phyloP scores from a whole-genome alignment of 176 grass and related monocot genomes.

The Lolium multiflorum region DNA sequence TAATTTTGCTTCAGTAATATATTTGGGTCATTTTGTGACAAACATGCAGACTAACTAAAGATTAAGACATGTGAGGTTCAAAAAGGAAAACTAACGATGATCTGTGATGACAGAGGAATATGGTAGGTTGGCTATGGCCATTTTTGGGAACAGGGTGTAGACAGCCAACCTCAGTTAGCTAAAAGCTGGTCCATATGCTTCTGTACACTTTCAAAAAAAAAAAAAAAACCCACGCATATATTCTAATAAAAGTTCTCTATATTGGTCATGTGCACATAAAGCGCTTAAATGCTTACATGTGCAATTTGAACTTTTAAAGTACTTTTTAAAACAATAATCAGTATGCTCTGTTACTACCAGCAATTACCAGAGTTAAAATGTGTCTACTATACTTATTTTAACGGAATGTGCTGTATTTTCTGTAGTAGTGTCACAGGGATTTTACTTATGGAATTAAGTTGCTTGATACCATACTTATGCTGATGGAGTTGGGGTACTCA shows the following conservation, averaged over 20 bases:
- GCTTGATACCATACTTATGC: slow-evolving; percentile 5
- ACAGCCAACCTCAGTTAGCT: background rate
- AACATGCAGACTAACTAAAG: background rate
- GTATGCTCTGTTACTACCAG: background rate
- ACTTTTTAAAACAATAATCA: background rate
- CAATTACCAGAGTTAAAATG: background rate
- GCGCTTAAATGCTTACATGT: background rate
- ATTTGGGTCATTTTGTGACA: background rate
- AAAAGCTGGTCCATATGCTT: background rate
- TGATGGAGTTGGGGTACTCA: background rate
- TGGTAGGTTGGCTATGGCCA: slow-evolving; percentile 8
- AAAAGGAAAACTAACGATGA: background rate
- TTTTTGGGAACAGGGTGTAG: slow-evolving; percentile 7
- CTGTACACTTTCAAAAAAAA: slow-evolving; percentile 3
- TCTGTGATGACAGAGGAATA: background rate
- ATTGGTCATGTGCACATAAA: slow-evolving; percentile 3
- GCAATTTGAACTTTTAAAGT: background rate
- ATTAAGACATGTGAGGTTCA: background rate
- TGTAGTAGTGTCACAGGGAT: background rate
- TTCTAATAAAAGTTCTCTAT: background rate
- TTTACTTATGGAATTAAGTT: background rate
- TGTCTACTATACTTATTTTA: background rate
- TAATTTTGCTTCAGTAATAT: background rate
- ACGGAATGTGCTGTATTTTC: background rate
- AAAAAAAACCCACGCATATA: background rate